These are phyloP conservation scores for Cornus suecica DNA, from an alignment of 148 eudicot genomes.

Conservation along the genomic window DNA sequence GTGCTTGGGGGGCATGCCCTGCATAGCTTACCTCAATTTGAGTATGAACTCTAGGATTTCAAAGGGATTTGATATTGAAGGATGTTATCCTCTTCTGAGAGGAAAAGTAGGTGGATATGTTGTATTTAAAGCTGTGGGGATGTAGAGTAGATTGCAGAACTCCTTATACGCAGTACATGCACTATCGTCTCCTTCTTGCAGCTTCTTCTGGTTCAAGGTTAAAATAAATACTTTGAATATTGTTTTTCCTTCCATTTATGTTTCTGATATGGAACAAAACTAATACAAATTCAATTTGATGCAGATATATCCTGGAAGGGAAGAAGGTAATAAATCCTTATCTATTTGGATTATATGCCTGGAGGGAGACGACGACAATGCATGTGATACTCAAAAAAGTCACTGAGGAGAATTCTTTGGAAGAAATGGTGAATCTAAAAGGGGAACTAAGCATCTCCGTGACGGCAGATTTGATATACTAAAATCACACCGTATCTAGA, in stretches of 20 bases:
- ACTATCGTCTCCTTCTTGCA: conserved; percentile 25
- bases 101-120: conserved; percentile 33
- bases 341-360: conserved; percentile 25
- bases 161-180: conserved; percentile 37
- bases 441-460: conserved; percentile 25
- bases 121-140: conserved; percentile 20
- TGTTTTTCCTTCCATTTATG: neutral
- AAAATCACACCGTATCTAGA: no score
- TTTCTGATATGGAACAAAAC: neutral
- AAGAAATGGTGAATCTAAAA: conserved; percentile 18
- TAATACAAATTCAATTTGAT: conserved; percentile 1
- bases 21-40: conserved; percentile 30
- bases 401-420: neutral
- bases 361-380: conserved; percentile 32
- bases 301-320: conserved; percentile 38
- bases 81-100: conserved; percentile 16
- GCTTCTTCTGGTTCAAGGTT: conserved; percentile 46
- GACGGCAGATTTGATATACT: conserved; percentile 32
- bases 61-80: conserved; percentile 1
- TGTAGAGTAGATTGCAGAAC: conserved; percentile 27
- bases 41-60: conserved; percentile 5
- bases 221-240: neutral
- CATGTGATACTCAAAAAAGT: conserved; percentile 27
- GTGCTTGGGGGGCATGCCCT: conserved; percentile 27
- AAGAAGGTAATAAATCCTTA: conserved; percentile 37